Percentiles rank a stretch among this genome's conserved stretches.
These are phyloP conservation scores for Lachancea kluyveri DNA, from an alignment of 805 yeast species.

Conservation along the genomic window DNA sequence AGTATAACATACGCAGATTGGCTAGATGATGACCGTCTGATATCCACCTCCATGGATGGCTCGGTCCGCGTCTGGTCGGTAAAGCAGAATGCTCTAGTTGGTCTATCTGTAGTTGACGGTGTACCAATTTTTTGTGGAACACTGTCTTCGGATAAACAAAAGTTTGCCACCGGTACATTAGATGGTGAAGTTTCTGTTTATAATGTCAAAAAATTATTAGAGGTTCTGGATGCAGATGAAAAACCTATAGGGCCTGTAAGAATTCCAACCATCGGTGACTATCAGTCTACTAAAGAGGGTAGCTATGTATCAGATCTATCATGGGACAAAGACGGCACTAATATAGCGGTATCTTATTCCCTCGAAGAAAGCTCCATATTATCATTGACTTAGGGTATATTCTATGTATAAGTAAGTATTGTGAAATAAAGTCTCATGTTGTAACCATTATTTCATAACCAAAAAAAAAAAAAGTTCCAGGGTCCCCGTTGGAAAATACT, in stretches of 20 bases:
- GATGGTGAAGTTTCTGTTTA: slow-evolving; percentile 55
- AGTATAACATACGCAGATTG: slow-evolving; percentile 52
- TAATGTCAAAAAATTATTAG: slow-evolving; percentile 30
- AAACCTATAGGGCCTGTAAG: slow-evolving; percentile 17
- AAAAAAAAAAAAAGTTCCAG: too few species aligned
- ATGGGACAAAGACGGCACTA: slow-evolving; percentile 29
- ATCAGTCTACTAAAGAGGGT: slow-evolving; percentile 17
- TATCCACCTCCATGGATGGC: slow-evolving; percentile 68
- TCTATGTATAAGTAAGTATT: neutral
- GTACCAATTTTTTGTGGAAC: slow-evolving; percentile 49
- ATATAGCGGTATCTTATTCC: slow-evolving; percentile 30
- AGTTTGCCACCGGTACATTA: slow-evolving; percentile 59
- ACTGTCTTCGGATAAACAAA: slow-evolving; percentile 43
- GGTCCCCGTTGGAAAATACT: too few species aligned
- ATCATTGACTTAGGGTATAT: slow-evolving; percentile 4
- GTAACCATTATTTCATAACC: too few species aligned
- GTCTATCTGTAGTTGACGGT: slow-evolving; percentile 37
- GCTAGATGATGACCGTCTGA: slow-evolving; percentile 38
- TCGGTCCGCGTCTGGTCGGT: slow-evolving; percentile 64
- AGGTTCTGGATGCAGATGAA: neutral
- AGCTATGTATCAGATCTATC: slow-evolving; percentile 30
- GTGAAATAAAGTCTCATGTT: neutral
- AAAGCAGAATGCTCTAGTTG: slow-evolving; percentile 16
- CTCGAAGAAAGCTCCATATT: slow-evolving; percentile 25
- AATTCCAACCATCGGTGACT: slow-evolving; percentile 20